phyloP scores from a whole-genome alignment of 2,329 filamentous ascomycete genomes.

The Fusarium protoensiforme region DNA sequence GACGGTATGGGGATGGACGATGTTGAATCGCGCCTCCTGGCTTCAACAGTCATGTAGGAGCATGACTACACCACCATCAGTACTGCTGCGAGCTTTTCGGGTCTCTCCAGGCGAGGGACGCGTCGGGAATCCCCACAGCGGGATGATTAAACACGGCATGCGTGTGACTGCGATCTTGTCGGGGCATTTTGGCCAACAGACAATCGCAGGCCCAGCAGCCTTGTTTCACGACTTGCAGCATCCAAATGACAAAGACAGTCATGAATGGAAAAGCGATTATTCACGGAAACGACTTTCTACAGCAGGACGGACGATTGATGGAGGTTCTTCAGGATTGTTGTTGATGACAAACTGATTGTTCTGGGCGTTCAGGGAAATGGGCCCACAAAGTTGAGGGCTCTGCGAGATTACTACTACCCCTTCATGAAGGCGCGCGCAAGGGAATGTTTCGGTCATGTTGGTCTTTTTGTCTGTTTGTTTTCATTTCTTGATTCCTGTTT shows the following conservation, averaged over 20 bases:
- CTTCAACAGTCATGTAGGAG: constrained; percentile 56
- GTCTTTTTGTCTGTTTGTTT: constrained; percentile 6
- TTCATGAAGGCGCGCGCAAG: constrained; percentile 42
- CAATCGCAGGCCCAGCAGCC: neutral
- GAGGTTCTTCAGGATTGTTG: constrained; percentile 36
- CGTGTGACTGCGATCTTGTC: neutral
- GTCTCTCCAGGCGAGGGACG: constrained; percentile 15
- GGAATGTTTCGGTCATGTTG: constrained; percentile 29
- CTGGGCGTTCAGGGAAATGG: constrained; percentile 43
- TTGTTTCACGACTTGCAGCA: constrained; percentile 22
- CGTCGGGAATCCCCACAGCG: neutral
- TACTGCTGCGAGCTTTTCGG: constrained; percentile 1
- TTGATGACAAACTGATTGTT: constrained; percentile 44
- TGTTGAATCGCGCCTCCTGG: constrained; percentile 56
- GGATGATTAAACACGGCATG: constrained; percentile 17
- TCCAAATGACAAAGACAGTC: constrained; percentile 8
- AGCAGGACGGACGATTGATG: constrained; percentile 21
- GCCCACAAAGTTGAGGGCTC: constrained; percentile 41
- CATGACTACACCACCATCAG: constrained; percentile 26
- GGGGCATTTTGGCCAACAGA: constrained; percentile 2
- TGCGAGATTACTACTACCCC: constrained; percentile 33
- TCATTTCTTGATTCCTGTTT: constrained; percentile 28
- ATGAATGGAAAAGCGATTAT: constrained; percentile 22
- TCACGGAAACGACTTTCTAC: constrained; percentile 29
- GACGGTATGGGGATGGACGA: constrained; percentile 58